Evolutionary conservation across 345 rosid species (phyloP).

Genomic region (Gossypium australe): DNA sequence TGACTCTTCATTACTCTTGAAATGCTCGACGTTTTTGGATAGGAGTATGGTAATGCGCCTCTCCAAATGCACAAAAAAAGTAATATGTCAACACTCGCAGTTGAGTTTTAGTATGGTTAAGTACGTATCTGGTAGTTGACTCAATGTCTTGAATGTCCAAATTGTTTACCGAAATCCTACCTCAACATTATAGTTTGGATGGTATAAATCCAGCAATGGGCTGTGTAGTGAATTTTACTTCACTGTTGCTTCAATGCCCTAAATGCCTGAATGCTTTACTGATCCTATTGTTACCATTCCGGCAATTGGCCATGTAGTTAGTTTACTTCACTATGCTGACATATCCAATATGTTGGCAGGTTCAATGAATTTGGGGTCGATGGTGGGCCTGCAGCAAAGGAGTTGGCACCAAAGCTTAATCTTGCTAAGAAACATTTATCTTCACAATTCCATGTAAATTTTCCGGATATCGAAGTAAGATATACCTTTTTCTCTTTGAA

Average conservation of each 20-base stretch:
- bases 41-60: no score
- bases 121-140: not conserved
- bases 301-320: not conserved
- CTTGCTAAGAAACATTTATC: conserved; percentile 51
- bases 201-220: no score
- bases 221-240: no score
- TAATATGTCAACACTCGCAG: not conserved
- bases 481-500: not conserved
- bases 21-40: no score
- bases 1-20: no score
- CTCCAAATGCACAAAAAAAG: no score
- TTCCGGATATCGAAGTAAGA: conserved; percentile 63
- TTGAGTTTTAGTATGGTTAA: not conserved
- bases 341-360: not conserved
- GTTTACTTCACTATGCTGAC: not conserved
- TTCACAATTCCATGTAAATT: conserved; percentile 37
- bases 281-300: not conserved
- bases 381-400: conserved; percentile 39
- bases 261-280: not conserved
- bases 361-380: not conserved
- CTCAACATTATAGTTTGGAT: no score
- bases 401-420: conserved; percentile 59
- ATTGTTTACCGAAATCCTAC: not conserved
- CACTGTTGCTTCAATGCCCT: not conserved
- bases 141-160: not conserved